Conservation (phyloP, 352 stramenopile species). For the Pythium plurisporium region DNA sequence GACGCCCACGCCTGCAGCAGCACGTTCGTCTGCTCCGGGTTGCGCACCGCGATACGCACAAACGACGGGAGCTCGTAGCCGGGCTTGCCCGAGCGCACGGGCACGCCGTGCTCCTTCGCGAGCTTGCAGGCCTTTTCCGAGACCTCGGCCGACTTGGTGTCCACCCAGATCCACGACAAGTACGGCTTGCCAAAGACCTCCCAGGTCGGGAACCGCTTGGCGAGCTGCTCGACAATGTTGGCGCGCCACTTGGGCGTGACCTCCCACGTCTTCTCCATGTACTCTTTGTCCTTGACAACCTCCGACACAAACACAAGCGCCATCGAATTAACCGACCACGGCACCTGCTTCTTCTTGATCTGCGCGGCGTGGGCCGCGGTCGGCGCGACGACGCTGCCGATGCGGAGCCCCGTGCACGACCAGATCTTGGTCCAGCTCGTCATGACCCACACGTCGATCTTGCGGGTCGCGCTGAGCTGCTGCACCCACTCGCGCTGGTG, state of each 20-base stretch:
- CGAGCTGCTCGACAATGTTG: constrained; percentile 45
- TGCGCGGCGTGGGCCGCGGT: constrained; percentile 64
- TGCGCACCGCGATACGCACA: constrained; percentile 80
- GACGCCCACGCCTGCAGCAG: constrained; percentile 73
- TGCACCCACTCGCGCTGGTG: constrained; percentile 81
- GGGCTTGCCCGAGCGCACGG: constrained; percentile 80
- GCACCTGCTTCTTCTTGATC: constrained; percentile 90
- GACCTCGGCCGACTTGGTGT: constrained; percentile 64
- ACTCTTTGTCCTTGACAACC: constrained; percentile 73
- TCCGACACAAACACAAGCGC: constrained; percentile 82
- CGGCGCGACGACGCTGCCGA: constrained; percentile 85
- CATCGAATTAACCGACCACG: constrained; percentile 91
- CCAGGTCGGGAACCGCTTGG: constrained; percentile 63
- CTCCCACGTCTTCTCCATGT: constrained; percentile 82
- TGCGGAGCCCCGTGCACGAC: constrained; percentile 87
- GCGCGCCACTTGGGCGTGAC: constrained; percentile 78
- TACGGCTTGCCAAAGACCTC: constrained; percentile 62
- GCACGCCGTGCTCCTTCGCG: constrained; percentile 81
- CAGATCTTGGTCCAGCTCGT: constrained; percentile 92
- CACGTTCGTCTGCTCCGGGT: constrained; percentile 58
- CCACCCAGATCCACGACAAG: constrained; percentile 88
- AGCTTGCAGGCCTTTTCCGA: constrained; percentile 58
- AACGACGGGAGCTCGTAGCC: constrained; percentile 87
- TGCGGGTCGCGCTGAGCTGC: constrained; percentile 61
- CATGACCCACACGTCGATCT: constrained; percentile 90